Evolutionary conservation across 768 basidiomycete genomes (phyloP).

Genomic region (Dictyophora rubrovolvata): DNA sequence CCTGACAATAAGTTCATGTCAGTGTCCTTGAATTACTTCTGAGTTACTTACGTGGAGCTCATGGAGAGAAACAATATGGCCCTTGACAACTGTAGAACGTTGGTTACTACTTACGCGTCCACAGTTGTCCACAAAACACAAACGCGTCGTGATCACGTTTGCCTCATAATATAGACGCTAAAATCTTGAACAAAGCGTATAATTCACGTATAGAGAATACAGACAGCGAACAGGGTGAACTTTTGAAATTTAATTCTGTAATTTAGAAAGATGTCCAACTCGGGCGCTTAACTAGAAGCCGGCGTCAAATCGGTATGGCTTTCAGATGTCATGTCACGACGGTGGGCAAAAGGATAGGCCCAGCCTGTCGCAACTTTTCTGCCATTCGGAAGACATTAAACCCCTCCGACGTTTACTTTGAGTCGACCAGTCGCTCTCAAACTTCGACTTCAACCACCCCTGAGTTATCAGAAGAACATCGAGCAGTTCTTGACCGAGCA

Average conservation of each 20-base stretch:
- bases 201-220: too few relatives aligned
- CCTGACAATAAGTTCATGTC: slow-evolving; percentile 24
- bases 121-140: not conserved
- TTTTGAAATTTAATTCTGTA: too few relatives aligned
- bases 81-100: not conserved
- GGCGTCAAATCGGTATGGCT: too few relatives aligned
- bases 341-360: not conserved
- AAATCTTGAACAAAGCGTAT: too few relatives aligned
- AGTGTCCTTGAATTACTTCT: not conserved
- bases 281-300: too few relatives aligned
- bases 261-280: too few relatives aligned
- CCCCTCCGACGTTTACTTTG: not conserved
- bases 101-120: not conserved
- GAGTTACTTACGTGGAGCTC: slow-evolving; percentile 30
- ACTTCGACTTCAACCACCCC: slow-evolving; percentile 32
- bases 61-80: slow-evolving; percentile 18
- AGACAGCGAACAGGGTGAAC: too few relatives aligned
- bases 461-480: slow-evolving; percentile 39
- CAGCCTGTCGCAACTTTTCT: not conserved
- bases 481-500: slow-evolving; percentile 46
- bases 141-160: too few relatives aligned
- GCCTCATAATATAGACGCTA: too few relatives aligned
- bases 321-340: too few relatives aligned
- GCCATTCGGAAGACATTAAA: not conserved
- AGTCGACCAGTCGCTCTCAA: not conserved